Evolutionary conservation across 352 stramenopile genomes (phyloP), one percentile per base, ranked within the genome.

Genomic region (Halophytophthora batemanensis): DNA sequence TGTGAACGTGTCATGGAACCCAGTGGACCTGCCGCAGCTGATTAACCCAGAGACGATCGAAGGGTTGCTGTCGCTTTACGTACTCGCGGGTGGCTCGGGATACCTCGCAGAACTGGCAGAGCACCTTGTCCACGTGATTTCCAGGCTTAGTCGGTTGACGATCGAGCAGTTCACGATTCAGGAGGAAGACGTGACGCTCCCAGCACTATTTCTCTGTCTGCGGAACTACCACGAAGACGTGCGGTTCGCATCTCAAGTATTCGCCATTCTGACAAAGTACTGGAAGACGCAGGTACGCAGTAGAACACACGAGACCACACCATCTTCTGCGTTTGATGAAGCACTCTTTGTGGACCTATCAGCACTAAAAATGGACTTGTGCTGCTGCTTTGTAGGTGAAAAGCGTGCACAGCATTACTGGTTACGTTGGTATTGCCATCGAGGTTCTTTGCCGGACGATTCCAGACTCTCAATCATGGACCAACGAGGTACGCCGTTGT

Each of bases 121-220:
- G 0, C 56, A 77, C 18, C 34, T 86, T 1, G 68, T 82, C 8
- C 55, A 69, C n/a, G 62, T 89, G 11, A 47, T 91, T 37, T 66
- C 59, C 6, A 56, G 29, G 28, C 53, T 89, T 0, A 69, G 63
- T 22, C 63, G 72, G 43, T 70, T 64, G 3, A 65, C 36, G 18
- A 67, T 88, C 23, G 62, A 86, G 18, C 22, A 56, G 2, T 53
- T 89, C n/a, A 50, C 25, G 11, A 61, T 89, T 12, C 43, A 71
- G 45, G 58, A 82, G 7, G 66, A 78, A 42, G 59, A 80, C 33
- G 66, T 73, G 17, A 76, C 78, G 7, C 63, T 90, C 0, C 74
- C 78, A 25, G 71, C 76, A 13, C 50, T 92, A 0, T 87, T 87
- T 33, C 63, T 88, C n/a, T 88, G 73, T 11, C 59, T 91, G 19